Percentiles rank a stretch among this genome's conserved stretches.
Evolutionary conservation across 2,329 filamentous ascomycete species (phyloP).

Genomic region (Clarireedia sp.): DNA sequence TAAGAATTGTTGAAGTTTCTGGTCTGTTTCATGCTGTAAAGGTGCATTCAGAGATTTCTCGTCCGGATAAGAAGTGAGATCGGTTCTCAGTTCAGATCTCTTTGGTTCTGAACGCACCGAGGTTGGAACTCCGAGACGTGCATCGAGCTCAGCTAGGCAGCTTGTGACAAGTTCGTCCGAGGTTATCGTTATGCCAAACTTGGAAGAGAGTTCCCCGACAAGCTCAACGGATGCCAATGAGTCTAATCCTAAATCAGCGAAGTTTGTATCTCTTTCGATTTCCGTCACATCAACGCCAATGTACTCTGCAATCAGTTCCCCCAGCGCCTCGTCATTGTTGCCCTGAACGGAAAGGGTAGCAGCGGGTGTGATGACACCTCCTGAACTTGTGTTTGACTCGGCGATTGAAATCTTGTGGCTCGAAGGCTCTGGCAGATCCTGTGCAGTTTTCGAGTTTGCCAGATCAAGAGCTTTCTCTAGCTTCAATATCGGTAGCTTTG

Average conservation of each 20-base stretch:
- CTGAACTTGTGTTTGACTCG: background rate
- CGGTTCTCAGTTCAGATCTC: too few species aligned
- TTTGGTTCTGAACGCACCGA: too few species aligned
- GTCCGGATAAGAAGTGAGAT: too few species aligned
- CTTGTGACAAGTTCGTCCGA: too few species aligned
- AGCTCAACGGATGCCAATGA: conserved; percentile 33
- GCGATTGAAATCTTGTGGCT: background rate
- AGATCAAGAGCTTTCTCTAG: background rate
- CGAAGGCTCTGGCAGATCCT: background rate
- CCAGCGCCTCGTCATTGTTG: background rate
- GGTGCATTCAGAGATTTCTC: too few species aligned
- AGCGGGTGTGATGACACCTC: background rate
- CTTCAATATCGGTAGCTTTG: background rate
- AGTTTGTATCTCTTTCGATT: conserved; percentile 18
- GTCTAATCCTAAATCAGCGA: conserved; percentile 32
- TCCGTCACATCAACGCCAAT: background rate
- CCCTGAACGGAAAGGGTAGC: background rate
- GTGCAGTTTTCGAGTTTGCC: background rate
- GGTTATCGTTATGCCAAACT: too few species aligned
- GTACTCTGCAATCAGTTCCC: background rate
- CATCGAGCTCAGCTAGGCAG: too few species aligned
- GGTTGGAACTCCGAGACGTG: too few species aligned
- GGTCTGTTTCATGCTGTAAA: too few species aligned
- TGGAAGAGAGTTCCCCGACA: conserved; percentile 22
- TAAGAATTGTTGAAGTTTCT: background rate